Conservation (phyloP, 2,329 filamentous ascomycete species). For the Arthroderma sp. region DNA sequence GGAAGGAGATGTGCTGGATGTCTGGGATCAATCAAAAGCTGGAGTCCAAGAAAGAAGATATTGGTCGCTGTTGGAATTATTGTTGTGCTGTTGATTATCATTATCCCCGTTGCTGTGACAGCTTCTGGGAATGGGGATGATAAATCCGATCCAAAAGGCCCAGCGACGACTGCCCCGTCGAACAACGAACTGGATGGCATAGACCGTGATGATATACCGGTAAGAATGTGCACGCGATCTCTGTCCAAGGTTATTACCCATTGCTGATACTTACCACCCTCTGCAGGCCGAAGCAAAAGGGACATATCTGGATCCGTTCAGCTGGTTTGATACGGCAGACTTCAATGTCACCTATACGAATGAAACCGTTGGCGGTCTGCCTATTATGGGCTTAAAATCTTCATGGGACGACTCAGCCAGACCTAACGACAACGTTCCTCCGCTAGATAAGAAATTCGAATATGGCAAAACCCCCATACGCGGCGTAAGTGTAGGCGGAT, state of each 20-base stretch:
- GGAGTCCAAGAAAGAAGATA: conserved; percentile 30
- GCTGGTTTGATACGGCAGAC: conserved; percentile 77
- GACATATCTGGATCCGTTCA: conserved; percentile 74
- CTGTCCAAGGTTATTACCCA: neutral
- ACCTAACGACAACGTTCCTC: conserved; percentile 67
- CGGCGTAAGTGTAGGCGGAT: conserved; percentile 86
- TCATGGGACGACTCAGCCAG: conserved; percentile 71
- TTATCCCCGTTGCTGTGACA: conserved; percentile 54
- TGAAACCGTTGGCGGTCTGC: conserved; percentile 69
- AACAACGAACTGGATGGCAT: conserved; percentile 41
- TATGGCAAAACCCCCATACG: conserved; percentile 70
- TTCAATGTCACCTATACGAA: conserved; percentile 94
- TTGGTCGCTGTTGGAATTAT: conserved; percentile 45
- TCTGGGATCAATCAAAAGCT: conserved; percentile 14
- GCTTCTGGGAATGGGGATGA: conserved; percentile 31
- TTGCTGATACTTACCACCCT: conserved; percentile 9
- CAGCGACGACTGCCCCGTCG: conserved; percentile 16
- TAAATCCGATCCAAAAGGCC: conserved; percentile 16
- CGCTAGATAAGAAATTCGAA: conserved; percentile 62
- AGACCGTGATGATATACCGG: conserved; percentile 46
- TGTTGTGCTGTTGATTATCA: conserved; percentile 48
- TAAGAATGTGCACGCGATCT: conserved; percentile 15
- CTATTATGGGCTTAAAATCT: conserved; percentile 75
- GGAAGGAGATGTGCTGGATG: conserved; percentile 15
- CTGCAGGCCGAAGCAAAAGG: conserved; percentile 47